A percentile compares a stretch with the other conserved stretches of the same genome.
Evolutionary conservation across 768 basidiomycete genomes (phyloP).

Genomic region (Kockovaella imperatae): DNA sequence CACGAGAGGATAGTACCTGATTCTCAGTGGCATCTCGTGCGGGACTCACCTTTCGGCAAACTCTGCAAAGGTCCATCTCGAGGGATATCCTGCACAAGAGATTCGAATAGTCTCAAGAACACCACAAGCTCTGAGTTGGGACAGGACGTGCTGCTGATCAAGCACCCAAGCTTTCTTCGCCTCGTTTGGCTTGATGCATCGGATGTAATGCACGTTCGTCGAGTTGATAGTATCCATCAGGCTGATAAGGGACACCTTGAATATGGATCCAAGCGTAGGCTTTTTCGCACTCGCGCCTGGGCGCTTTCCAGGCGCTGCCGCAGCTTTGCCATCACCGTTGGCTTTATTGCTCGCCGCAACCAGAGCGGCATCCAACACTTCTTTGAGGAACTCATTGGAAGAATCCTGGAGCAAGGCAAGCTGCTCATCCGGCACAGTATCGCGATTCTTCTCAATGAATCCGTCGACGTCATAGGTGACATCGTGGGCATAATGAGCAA

Average conservation of each 20-base stretch:
- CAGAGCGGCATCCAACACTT: constrained; percentile 85
- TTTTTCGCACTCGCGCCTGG: constrained; percentile 56
- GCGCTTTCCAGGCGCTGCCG: constrained; percentile 45
- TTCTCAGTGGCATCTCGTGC: constrained; percentile 1
- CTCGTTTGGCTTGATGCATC: constrained; percentile 99
- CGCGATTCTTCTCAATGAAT: constrained; percentile 96
- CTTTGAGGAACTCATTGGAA: constrained; percentile 85
- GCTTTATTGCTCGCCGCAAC: constrained; percentile 65
- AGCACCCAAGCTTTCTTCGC: constrained; percentile 95
- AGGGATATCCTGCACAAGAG: constrained; percentile 97
- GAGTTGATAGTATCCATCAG: constrained; percentile 96
- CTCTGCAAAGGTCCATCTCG: constrained; percentile 96
- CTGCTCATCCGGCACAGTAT: constrained; percentile 97
- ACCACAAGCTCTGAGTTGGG: constrained; percentile 94
- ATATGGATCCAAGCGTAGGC: constrained; percentile 95
- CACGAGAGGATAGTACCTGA: constrained; percentile 94
- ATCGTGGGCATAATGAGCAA: constrained; percentile 95
- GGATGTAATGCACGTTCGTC: constrained; percentile 97
- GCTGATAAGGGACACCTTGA: constrained; percentile 85
- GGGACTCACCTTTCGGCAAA: constrained; percentile 81
- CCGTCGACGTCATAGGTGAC: constrained; percentile 98
- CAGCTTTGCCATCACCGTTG: constrained; percentile 63
- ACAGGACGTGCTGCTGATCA: constrained; percentile 85
- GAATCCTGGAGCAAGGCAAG: constrained; percentile 78
- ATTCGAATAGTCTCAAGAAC: constrained; percentile 98